Base-by-base conservation (phyloP, 1,284 basidiomycete genomes). In the Boletellus sp. region DNA sequence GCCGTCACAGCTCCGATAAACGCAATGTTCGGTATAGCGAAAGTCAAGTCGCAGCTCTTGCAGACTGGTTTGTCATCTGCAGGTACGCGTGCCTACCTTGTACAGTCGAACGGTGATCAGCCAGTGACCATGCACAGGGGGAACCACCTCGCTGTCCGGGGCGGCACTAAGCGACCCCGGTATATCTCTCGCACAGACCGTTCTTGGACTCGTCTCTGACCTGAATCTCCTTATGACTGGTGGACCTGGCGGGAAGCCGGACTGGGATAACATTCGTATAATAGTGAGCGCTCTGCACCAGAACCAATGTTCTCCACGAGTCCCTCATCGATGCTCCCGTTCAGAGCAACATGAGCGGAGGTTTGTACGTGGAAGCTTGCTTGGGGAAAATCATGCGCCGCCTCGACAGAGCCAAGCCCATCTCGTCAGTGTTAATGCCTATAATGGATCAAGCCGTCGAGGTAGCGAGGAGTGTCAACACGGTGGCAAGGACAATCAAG, bases 221-320 rank as follows among this genome's bases (percentile, higher is more conserved):
- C 8, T 56, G 10, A 26, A 25, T 4, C 52, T 55, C 6, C 53
- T 54, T 3, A 43, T 57, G 8, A 40, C 52, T 11, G 52, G 55
- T 1, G 55, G 52, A 33, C 48, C 52, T 16, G 44, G n/a, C 0
- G 42, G 48, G 7, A 57, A 43, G 5, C 53, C 52, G 6, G 53
- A 55, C 32, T 55, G 53, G 53, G 30, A 45, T 23, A 57, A 52
- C 7, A 57, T 55, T 19, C 48, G 37, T 30, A 48, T 35, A 5
- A 39, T 39, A 13, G 55, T 55, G 25, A 13, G 55, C 47, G 16
- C 11, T n/a, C 7, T 9, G 6, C 16, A 8, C 10, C 11, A 13
- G 4, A 32, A 20, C 2, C 0, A 5, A 14, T 1, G 11, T 22
- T 6, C 8, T 16, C 8, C 19, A 14, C 16, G 16, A 1, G 7